Base-by-base conservation (phyloP, 1,284 basidiomycete species). In the Inonotus obliquus region DNA sequence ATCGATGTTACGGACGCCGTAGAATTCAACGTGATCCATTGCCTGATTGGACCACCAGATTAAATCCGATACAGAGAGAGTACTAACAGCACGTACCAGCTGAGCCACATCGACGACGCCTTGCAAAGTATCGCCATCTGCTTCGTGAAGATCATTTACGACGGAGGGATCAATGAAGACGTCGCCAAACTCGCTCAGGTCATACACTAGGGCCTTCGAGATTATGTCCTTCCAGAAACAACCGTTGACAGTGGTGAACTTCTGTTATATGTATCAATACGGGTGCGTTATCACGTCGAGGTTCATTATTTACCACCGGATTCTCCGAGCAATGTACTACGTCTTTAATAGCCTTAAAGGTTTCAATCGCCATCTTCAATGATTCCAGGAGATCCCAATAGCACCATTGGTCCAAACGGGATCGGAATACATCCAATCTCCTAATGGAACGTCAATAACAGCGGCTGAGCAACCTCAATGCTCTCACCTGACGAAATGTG, bases 21-120 rank as follows among this genome's bases (percentile, higher is more conserved):
- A 10, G 21, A 19, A 23, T 47, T 17, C 45, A 9, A 47, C 45
- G 53, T 41, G 38, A 17, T 29, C 19, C 23, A 32, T 19, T 54
- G n/a, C 4, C 37, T 47, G 13, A 19, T 17, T 44, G 5, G 35
- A 10, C 54, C n/a, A 3, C 10, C 14, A 7, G 21, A 60, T 25
- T n/a, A 19, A 23, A 27, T 54, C 47, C 4, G n/a, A n/a, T n/a
- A 2, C 38, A 11, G n/a, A 2, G n/a, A 0, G 38, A 1, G 14
- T 21, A 21, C 11, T 29, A 44, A 6, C 27, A 41, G 51, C 9
- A 7, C 35, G 14, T 54, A 60, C 59, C 17, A 60, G 35, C 41
- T 60, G 59, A 29, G 45, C 57, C 13, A 35, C 57, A 27, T 59
- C 57, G 17, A 59, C 57, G 13, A 59, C 32, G n/a, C 21, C 17